Evolutionary conservation across 2,329 filamentous ascomycete genomes (phyloP).

Genomic region (Coleophoma eucalyptorum): DNA sequence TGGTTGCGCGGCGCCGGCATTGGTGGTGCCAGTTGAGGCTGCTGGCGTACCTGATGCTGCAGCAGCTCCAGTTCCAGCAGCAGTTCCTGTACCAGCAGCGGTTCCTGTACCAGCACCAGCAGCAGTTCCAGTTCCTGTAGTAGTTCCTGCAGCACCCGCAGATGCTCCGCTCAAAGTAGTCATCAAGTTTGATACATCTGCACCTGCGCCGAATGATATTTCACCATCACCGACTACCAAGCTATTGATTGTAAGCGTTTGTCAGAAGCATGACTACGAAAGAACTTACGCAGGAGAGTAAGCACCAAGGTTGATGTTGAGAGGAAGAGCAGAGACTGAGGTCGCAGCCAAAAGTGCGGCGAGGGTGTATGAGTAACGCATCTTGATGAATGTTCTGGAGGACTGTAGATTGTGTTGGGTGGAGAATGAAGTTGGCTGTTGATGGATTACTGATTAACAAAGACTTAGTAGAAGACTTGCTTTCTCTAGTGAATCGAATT

Average conservation of each 20-base stretch:
- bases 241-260: slow-evolving; percentile 1
- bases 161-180: slow-evolving; percentile 39
- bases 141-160: slow-evolving; percentile 7
- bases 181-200: slow-evolving; percentile 37
- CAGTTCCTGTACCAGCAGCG: neutral
- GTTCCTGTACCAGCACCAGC: slow-evolving; percentile 1
- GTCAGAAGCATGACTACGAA: neutral
- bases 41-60: neutral
- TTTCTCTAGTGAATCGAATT: slow-evolving; percentile 10
- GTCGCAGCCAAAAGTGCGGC: slow-evolving; percentile 12
- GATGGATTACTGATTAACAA: slow-evolving; percentile 1
- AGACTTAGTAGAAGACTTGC: slow-evolving; percentile 14
- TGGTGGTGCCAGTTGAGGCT: slow-evolving; percentile 1
- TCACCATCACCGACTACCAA: slow-evolving; percentile 50
- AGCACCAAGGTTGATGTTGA: slow-evolving; percentile 49
- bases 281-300: slow-evolving; percentile 39
- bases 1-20: neutral
- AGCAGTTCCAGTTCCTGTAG: neutral
- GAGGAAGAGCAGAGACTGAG: slow-evolving; percentile 34
- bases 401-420: slow-evolving; percentile 1
- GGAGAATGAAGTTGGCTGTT: neutral
- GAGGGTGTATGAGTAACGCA: slow-evolving; percentile 14
- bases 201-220: slow-evolving; percentile 40
- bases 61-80: neutral
- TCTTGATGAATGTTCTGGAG: slow-evolving; percentile 3